Evolutionary conservation across 495 filamentous ascomycete species (phyloP).

Genomic region (Durotheca rogersii): DNA sequence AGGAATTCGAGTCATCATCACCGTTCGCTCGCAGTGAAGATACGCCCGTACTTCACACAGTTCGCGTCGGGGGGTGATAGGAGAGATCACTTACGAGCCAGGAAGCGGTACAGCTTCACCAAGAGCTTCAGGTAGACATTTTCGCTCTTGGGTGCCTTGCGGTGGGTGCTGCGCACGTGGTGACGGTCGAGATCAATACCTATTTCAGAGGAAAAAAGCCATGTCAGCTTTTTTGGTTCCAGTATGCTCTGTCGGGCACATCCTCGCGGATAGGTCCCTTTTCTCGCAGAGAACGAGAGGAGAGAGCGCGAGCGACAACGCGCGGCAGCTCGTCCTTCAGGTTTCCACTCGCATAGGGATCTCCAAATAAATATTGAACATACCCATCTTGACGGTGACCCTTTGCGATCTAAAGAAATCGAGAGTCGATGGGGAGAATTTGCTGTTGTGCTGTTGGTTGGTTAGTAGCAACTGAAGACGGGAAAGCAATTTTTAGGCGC

Average conservation of each 20-base stretch:
- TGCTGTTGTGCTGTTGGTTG: slow-evolving; percentile 39
- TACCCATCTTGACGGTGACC: slow-evolving; percentile 55
- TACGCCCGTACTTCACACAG: neutral
- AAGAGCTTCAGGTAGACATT: slow-evolving; percentile 97
- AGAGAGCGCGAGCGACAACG: slow-evolving; percentile 9
- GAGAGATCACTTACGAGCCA: slow-evolving; percentile 75
- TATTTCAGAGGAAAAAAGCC: slow-evolving; percentile 45
- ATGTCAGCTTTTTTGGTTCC: slow-evolving; percentile 55
- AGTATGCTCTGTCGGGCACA: slow-evolving; percentile 31
- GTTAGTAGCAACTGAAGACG: slow-evolving; percentile 30
- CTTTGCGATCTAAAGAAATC: slow-evolving; percentile 35
- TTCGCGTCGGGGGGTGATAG: neutral
- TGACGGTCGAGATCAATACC: slow-evolving; percentile 75
- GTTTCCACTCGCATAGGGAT: slow-evolving; percentile 49
- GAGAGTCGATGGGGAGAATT: slow-evolving; percentile 42
- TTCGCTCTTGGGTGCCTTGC: slow-evolving; percentile 94
- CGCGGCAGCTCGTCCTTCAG: slow-evolving; percentile 14
- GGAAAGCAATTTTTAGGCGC: slow-evolving; percentile 21
- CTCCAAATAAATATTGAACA: slow-evolving; percentile 39
- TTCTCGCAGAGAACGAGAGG: slow-evolving; percentile 41
- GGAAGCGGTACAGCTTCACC: slow-evolving; percentile 98
- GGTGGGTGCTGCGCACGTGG: slow-evolving; percentile 83
- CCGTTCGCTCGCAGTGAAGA: slow-evolving; percentile 7
- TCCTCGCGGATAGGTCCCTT: slow-evolving; percentile 37
- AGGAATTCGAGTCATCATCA: neutral